A percentile compares a stretch with the other conserved stretches of the same genome.
Conservation (phyloP, 148 eudicot species). For the Tetragonia tetragonoides region DNA sequence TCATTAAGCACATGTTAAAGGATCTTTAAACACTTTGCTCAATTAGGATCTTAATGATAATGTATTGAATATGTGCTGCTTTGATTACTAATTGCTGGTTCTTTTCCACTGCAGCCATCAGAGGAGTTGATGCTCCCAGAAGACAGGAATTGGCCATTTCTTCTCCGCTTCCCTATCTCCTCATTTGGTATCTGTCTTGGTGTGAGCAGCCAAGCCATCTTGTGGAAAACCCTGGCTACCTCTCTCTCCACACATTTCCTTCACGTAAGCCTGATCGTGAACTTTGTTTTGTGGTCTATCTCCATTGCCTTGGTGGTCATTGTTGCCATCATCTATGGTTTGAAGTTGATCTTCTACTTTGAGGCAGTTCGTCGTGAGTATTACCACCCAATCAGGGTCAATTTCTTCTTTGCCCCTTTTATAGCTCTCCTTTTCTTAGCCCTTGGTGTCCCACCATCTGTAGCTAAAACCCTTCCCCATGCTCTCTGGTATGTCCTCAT, state of each 20-base stretch:
- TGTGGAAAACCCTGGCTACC: slow-evolving; percentile 75
- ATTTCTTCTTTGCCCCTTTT: slow-evolving; percentile 96
- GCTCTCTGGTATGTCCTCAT: slow-evolving; percentile 78
- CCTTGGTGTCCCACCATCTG: slow-evolving; percentile 60
- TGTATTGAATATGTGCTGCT: background rate
- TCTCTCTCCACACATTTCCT: slow-evolving; percentile 62
- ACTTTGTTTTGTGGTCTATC: slow-evolving; percentile 63
- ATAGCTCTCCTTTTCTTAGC: slow-evolving; percentile 62
- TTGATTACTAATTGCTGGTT: background rate
- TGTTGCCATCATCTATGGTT: slow-evolving; percentile 46
- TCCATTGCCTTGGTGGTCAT: slow-evolving; percentile 42
- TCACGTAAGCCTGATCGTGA: slow-evolving; percentile 52
- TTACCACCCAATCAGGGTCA: slow-evolving; percentile 80
- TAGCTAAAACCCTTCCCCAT: slow-evolving; percentile 37
- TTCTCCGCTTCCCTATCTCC: slow-evolving; percentile 69
- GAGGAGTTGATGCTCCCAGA: slow-evolving; percentile 81
- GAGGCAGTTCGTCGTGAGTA: slow-evolving; percentile 94
- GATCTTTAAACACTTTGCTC: too few species aligned
- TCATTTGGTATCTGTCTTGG: slow-evolving; percentile 94
- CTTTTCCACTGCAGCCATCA: slow-evolving; percentile 46
- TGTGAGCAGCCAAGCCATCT: slow-evolving; percentile 80
- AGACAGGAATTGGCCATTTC: slow-evolving; percentile 93
- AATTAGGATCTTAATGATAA: background rate
- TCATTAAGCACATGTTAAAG: too few species aligned
- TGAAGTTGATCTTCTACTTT: slow-evolving; percentile 69